Evolutionary conservation across 352 stramenopile species (phyloP).

Genomic region (Pythium apleroticum): DNA sequence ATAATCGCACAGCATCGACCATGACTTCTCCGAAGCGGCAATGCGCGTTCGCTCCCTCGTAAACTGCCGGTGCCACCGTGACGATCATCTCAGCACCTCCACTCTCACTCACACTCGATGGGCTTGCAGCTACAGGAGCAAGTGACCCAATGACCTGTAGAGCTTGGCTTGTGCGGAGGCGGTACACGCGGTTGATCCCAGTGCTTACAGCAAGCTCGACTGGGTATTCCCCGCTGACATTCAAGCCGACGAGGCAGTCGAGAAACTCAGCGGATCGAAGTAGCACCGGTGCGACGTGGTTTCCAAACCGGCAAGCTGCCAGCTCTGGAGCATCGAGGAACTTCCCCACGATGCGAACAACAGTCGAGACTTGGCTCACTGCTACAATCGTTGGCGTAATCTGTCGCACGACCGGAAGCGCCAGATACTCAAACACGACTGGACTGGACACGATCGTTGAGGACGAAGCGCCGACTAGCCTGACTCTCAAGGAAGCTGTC

Average conservation of each 20-base stretch:
- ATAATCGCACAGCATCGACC: slow-evolving; percentile 5
- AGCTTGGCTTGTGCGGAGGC: neutral
- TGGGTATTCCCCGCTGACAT: neutral
- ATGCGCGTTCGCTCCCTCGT: slow-evolving; percentile 8
- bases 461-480: neutral
- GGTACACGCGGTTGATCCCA: neutral
- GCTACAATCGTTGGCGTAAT: slow-evolving; percentile 1
- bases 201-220: slow-evolving; percentile 11
- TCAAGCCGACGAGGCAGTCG: slow-evolving; percentile 12
- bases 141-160: slow-evolving; percentile 15
- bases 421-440: slow-evolving; percentile 8
- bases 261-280: neutral
- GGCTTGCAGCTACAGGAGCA: slow-evolving; percentile 2
- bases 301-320: slow-evolving; percentile 9
- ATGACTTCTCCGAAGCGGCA: slow-evolving; percentile 24
- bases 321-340: slow-evolving; percentile 5
- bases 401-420: neutral
- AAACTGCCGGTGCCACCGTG: slow-evolving; percentile 5
- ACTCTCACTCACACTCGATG: slow-evolving; percentile 41
- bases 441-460: neutral
- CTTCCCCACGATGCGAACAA: slow-evolving; percentile 9
- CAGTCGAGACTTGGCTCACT: neutral
- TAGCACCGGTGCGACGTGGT: neutral
- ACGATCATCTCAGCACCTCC: slow-evolving; percentile 43
- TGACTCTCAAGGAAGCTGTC: neutral